A percentile compares a stretch with the other conserved stretches of the same genome.
Conservation (phyloP, 1,284 basidiomycete genomes). For the Sanghuangporus weigelae region DNA sequence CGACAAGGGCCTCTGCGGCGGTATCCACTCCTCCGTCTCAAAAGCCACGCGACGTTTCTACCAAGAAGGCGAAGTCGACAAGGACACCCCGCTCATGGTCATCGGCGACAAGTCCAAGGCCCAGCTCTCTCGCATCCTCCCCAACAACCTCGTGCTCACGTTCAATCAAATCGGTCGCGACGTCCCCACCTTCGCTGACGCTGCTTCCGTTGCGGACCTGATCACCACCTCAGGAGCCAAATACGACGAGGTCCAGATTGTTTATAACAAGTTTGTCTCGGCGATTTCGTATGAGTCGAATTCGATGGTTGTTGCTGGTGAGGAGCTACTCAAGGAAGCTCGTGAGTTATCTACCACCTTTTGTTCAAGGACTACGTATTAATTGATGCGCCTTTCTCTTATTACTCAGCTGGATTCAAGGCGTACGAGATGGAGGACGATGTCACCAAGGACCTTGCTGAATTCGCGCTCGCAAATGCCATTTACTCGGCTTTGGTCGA, state of each 20-base stretch:
- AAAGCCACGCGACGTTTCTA: slow-evolving; percentile 80
- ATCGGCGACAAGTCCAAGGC: slow-evolving; percentile 98
- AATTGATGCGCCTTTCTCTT: too few species aligned
- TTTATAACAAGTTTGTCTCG: slow-evolving; percentile 96
- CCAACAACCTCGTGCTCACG: slow-evolving; percentile 73
- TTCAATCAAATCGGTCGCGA: slow-evolving; percentile 99
- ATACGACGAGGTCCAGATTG: slow-evolving; percentile 85
- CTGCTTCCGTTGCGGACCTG: slow-evolving; percentile 89
- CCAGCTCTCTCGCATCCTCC: slow-evolving; percentile 73
- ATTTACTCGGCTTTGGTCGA: slow-evolving; percentile 94
- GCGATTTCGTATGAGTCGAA: slow-evolving; percentile 89
- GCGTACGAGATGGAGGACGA: slow-evolving; percentile 97
- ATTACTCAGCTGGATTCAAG: slow-evolving; percentile 71
- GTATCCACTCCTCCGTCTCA: slow-evolving; percentile 97
- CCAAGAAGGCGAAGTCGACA: slow-evolving; percentile 42
- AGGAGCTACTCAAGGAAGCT: slow-evolving; percentile 73
- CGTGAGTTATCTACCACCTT: slow-evolving; percentile 36
- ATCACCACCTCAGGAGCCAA: slow-evolving; percentile 83
- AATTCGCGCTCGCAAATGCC: slow-evolving; percentile 96
- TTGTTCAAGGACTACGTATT: neutral
- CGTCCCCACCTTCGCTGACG: slow-evolving; percentile 96
- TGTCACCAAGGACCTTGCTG: slow-evolving; percentile 88
- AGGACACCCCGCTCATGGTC: slow-evolving; percentile 73
- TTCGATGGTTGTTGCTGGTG: slow-evolving; percentile 75
- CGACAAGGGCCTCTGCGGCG: slow-evolving; percentile 99